phyloP scores from a whole-genome alignment of 257 asterid species.

The Solanum gandarillasii region DNA sequence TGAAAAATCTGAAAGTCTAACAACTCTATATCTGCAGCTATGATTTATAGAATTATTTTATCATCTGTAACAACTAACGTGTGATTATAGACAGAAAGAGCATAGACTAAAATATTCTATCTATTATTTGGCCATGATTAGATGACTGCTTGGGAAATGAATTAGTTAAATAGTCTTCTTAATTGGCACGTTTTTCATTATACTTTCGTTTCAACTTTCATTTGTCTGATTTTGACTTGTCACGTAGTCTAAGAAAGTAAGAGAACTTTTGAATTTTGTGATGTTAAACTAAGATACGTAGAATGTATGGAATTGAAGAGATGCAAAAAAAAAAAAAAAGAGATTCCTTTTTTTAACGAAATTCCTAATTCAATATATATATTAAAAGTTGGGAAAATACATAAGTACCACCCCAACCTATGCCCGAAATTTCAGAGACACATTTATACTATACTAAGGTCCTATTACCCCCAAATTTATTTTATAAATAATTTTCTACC shows the following conservation, averaged over 20 bases:
- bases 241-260: too few species aligned
- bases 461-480: too few species aligned
- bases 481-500: too few species aligned
- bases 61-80: background rate
- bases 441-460: too few species aligned
- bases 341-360: too few species aligned
- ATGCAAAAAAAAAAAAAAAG: background rate
- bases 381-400: too few species aligned
- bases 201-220: background rate
- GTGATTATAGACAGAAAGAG: too few species aligned
- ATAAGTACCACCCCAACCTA: too few species aligned
- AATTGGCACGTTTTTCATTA: background rate
- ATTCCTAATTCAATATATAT: too few species aligned
- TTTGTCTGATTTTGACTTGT: background rate
- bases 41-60: background rate
- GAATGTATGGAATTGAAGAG: background rate
- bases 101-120: background rate
- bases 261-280: background rate
- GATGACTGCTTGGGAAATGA: background rate
- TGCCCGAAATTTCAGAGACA: too few species aligned
- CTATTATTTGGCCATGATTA: background rate
- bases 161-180: background rate
- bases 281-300: background rate
- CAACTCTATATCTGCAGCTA: background rate
- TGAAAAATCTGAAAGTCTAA: background rate